Evolutionary conservation across 345 rosid species (phyloP), one percentile per base, ranked within the genome.

Genomic region (Orychophragmus violaceus): DNA sequence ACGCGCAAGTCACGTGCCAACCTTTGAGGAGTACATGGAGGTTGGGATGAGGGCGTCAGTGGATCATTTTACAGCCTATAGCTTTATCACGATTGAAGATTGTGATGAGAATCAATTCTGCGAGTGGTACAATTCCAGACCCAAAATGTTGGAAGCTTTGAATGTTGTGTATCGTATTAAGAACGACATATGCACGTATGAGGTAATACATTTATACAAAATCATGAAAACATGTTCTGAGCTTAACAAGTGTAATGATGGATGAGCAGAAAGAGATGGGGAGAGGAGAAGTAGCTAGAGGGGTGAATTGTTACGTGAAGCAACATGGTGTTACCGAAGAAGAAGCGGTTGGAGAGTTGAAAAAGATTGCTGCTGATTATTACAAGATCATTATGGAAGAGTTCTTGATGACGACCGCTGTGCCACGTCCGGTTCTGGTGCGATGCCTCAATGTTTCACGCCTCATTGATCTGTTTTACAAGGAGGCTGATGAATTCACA

Each of bases 1-100:
- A 55, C 32, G 62, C 2, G 1, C 5, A 19, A 19, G 54, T 39
- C 55, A 66, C 22, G 63, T 67, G 46, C 71, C 71, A 56, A 67
- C 63, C 23, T 67, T 67, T 56, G 71, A 67, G 9, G 71, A 67
- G 33, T 67, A 67, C 45, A 56, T 67, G 71, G 63, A 67, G n/a
- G 19, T 56, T 55, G 63, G 63, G n/a, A 45, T 45, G 51, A 5
- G 5, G 51, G 19, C 51, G 51, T 45, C 51, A 4, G 19, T 45
- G 25, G 51, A 45, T 45, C 23, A 45, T 0, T 45, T 19, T 45
- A 25, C 51, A 19, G 51, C 51, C 6, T 45, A 45, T 19, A 30
- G 30, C 28, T 6, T 48, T 44, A 55, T 67, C 5, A 42, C 44
- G 0, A 67, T 67, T 55, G 55, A 67, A n/a, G 54, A 67, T 27